phyloP scores from a whole-genome alignment of 106 monocot species.

The Triglochin maritima region DNA sequence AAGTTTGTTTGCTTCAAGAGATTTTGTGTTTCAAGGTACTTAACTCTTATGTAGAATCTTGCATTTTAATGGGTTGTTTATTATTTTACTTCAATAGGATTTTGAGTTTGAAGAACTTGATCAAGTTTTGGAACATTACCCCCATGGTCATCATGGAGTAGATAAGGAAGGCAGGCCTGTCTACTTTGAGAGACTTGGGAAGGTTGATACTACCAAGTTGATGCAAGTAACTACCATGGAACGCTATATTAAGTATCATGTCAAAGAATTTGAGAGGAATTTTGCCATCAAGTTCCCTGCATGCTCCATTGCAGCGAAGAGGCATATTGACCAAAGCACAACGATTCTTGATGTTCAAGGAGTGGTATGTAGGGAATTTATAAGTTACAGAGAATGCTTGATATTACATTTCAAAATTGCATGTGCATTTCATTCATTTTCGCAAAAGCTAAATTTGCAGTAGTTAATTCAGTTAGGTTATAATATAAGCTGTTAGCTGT shows the following conservation, averaged over 20 bases:
- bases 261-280: conserved; percentile 21
- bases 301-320: conserved; percentile 21
- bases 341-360: conserved; percentile 24
- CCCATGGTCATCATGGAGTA: conserved; percentile 20
- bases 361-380: conserved; percentile 6
- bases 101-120: conserved; percentile 21
- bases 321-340: conserved; percentile 21
- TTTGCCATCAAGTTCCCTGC: conserved; percentile 20
- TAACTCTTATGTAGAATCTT: neutral
- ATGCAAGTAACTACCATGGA: conserved; percentile 28
- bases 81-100: conserved; percentile 3
- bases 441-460: neutral
- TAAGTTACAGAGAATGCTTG: neutral
- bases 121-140: conserved; percentile 13
- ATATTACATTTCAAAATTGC: neutral
- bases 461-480: neutral
- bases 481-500: neutral
- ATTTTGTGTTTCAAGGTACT: neutral
- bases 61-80: neutral
- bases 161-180: conserved; percentile 20
- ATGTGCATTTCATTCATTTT: neutral
- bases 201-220: conserved; percentile 15
- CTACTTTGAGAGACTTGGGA: conserved; percentile 18
- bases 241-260: conserved; percentile 24
- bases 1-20: neutral